Evolutionary conservation across 257 asterid species (phyloP), one percentile per base, ranked within the genome.

Genomic region (Przewalskia tangutica): DNA sequence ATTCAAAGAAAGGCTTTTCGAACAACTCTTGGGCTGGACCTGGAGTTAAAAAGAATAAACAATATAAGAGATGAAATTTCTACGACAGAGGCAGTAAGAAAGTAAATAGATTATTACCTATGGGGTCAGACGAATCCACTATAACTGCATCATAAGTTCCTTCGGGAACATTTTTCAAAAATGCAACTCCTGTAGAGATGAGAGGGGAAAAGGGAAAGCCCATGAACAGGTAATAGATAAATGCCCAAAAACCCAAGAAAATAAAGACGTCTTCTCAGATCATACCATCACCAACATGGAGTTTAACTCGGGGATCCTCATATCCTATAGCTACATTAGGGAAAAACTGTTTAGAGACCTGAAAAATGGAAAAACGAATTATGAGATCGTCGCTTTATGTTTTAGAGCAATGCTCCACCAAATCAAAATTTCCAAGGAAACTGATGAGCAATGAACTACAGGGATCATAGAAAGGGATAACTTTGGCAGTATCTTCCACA

Each of bases 1-100:
- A 90, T 77, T 88, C 86, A 77, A 95, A 95, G 90, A 95, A 95
- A n/a, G 98, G 98, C 87, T 91, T 95, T 81, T 95, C 98, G 83
- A 93, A 95, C 91, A 95, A 83, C 91, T 95, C 98, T 67, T 95
- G 93, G 3, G 98, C 98, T 10, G 98, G 98, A 76, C 98, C 98
- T 93, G 90, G 64, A 46, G 77, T 44, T 82, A 27, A 32, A 66
- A 40, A 44, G 42, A 2, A 64, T 27, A 27, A n/a, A 54, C 10
- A 36, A 36, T 3, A 16, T 71, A 46, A 11, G 12, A 16, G 34
- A 48, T 23, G 8, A 44, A 42, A 46, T 36, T 23, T 36, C 50
- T 59, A 46, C 56, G 9, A 60, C 16, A 38, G 65, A 70, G 78
- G 54, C 11, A 51, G 48, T 36, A 27, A 18, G 55, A 58, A 18